Evolutionary conservation across 768 basidiomycete genomes (phyloP), one percentile per base, ranked within the genome.

Genomic region (Boletus barrowsii): DNA sequence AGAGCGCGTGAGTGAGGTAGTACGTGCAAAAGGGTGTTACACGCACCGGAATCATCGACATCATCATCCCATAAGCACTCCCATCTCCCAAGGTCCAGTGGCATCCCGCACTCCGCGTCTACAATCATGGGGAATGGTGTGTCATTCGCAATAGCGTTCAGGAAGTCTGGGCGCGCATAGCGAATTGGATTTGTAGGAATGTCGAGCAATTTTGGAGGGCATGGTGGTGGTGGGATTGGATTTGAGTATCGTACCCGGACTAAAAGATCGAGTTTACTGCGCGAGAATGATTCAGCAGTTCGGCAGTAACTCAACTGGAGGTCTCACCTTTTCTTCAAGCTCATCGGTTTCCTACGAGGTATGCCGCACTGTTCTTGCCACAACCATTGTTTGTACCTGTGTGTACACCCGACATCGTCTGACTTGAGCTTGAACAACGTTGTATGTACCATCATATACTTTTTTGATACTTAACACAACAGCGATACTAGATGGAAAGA

Each of bases 21-120:
- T 13, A 13, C 41, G 20, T 29, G 44, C 13, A 56, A 9, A 32
- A 49, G 17, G 33, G 10, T 32, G 59, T 7, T 56, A 74, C 74
- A 58, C 59, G 47, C 47, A 88, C 90, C 75, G 49, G 81, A 78
- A 71, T 87, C 83, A 65, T 86, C 81, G 3, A 79, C 88, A 41
- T 83, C 83, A 56, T 92, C 89, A 47, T 88, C 84, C 91, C 89
- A 94, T 17, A 96, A 73, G 35, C 83, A 87, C 51, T 88, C 86
- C 79, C 86, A 94, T 51, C 79, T 82, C 17, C 88, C 87, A 44
- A 96, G 74, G 68, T 98, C 92, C 24, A 99, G 72, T 0, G 95
- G 94, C 94, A 99, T 95, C 0, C 97, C 97, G 60, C 87, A 88
- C 68, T 99, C 97, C 1, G 91, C 92, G 62, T 99, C 97, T 2